phyloP scores from a whole-genome alignment of 2,329 filamentous ascomycete species.

The Kalaharituber pfeilii region DNA sequence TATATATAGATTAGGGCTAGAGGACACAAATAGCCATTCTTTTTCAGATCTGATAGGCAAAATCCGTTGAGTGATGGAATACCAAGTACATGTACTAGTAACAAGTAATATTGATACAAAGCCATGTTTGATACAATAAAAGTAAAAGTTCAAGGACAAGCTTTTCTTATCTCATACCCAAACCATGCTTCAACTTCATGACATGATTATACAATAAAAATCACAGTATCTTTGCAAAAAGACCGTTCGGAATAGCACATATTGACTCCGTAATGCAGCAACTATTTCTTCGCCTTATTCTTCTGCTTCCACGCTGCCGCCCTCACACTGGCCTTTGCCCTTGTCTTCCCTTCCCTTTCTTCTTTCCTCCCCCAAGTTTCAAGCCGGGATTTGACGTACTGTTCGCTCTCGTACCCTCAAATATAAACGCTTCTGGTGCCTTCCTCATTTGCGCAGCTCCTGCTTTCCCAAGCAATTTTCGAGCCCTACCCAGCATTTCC shows the following conservation, averaged over 20 bases:
- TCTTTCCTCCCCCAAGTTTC: conserved; percentile 35
- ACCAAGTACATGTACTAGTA: no score
- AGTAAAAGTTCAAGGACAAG: no score
- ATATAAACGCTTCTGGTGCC: conserved; percentile 54
- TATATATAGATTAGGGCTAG: no score
- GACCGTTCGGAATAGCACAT: background rate
- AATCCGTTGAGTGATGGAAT: no score
- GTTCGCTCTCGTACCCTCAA: conserved; percentile 62
- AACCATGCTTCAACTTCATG: no score
- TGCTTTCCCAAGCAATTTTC: conserved; percentile 55
- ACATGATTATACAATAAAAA: no score
- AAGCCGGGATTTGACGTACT: conserved; percentile 44
- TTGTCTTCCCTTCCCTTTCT: conserved; percentile 34
- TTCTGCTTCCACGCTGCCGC: conserved; percentile 34
- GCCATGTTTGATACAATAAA: no score
- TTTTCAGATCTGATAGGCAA: no score
- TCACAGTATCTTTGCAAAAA: no score
- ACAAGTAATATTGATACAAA: no score
- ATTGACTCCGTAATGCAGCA: background rate
- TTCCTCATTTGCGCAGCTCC: conserved; percentile 39
- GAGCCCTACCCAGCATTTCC: conserved; percentile 54
- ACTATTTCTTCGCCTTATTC: conserved; percentile 18
- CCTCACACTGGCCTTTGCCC: conserved; percentile 29
- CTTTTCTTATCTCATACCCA: no score
- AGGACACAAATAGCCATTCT: no score